Percentiles rank a stretch among this genome's conserved stretches.
These are phyloP conservation scores for Macrolepiota fuliginosa DNA, from an alignment of 768 basidiomycete species.

Conservation along the genomic window DNA sequence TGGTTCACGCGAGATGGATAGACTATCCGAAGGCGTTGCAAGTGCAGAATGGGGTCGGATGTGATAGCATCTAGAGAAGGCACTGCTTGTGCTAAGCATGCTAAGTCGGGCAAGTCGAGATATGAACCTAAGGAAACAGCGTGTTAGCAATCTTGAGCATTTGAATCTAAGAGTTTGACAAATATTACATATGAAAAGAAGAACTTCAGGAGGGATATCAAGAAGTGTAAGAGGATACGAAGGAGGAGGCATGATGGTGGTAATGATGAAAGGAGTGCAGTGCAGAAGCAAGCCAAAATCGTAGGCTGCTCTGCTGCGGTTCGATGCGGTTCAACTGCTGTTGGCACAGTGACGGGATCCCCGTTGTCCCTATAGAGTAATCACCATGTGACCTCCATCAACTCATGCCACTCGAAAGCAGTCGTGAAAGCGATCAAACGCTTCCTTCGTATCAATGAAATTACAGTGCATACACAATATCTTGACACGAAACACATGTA, in stretches of 20 bases:
- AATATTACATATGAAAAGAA: constrained; percentile 56
- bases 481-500: neutral
- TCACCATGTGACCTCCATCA: constrained; percentile 2
- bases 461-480: neutral
- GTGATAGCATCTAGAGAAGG: constrained; percentile 49
- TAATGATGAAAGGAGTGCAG: constrained; percentile 4
- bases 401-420: neutral
- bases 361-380: neutral
- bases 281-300: constrained; percentile 9
- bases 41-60: constrained; percentile 63
- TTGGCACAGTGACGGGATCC: constrained; percentile 9
- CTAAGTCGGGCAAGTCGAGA: constrained; percentile 72
- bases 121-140: constrained; percentile 49
- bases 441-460: neutral
- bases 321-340: constrained; percentile 1
- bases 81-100: constrained; percentile 45
- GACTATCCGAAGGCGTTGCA: constrained; percentile 55
- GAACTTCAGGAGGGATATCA: constrained; percentile 51
- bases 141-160: neutral
- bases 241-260: constrained; percentile 14
- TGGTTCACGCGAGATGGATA: constrained; percentile 69
- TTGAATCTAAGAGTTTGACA: neutral
- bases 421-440: neutral
- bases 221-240: constrained; percentile 19
- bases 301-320: constrained; percentile 6